These are phyloP conservation scores for Smittium culicis DNA, from an alignment of 371 early-diverging fungal genomes.

Conservation along the genomic window DNA sequence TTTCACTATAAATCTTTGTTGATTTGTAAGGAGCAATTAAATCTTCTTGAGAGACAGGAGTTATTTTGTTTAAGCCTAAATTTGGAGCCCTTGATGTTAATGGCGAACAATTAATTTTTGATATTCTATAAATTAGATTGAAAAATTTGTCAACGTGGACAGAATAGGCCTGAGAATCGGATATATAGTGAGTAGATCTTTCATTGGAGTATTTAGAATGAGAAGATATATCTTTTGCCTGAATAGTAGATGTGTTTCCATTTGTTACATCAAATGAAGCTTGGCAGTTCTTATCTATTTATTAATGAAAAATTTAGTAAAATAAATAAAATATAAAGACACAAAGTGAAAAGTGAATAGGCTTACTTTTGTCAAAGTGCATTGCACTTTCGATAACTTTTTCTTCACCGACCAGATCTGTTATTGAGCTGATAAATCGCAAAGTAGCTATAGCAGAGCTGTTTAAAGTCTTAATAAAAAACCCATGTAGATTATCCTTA, in stretches of 20 bases:
- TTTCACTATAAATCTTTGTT: not conserved
- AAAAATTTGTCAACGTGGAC: not conserved
- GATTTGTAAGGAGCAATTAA: not conserved
- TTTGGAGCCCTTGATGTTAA: not conserved
- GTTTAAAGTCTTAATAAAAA: not conserved
- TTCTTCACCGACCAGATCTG: not conserved
- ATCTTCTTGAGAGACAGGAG: not conserved
- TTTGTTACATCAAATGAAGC: no score
- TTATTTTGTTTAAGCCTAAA: not conserved
- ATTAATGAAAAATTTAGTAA: no score
- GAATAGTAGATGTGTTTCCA: no score
- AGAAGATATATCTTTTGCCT: no score
- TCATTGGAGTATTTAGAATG: no score
- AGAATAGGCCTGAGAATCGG: not conserved
- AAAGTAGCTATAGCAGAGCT: not conserved
- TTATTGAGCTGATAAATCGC: not conserved
- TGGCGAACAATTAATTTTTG: not conserved
- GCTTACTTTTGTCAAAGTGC: not conserved
- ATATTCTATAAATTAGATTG: not conserved
- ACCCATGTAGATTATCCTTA: not conserved
- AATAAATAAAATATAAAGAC: no score
- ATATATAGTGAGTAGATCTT: no score
- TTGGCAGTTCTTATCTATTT: no score
- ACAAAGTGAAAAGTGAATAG: not conserved
- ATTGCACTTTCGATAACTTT: not conserved